Conservation (phyloP, 768 basidiomycete genomes). For the Hericium alpestre region DNA sequence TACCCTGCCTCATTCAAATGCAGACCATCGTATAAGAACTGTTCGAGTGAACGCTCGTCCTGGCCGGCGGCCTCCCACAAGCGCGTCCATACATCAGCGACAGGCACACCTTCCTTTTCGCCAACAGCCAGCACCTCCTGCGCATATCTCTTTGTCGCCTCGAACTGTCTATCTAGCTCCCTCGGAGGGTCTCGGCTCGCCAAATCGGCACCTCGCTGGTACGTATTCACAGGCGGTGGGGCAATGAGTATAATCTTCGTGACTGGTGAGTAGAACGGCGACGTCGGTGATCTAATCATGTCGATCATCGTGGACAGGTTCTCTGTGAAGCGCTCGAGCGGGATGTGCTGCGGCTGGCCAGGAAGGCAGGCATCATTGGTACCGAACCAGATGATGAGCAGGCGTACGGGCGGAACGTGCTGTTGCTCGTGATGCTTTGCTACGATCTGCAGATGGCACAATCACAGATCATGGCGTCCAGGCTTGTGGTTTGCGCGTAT, state of each 20-base stretch:
- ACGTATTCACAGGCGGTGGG: conserved; percentile 72
- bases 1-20: conserved; percentile 75
- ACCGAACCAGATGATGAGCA: conserved; percentile 86
- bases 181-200: conserved; percentile 38
- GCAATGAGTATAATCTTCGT: conserved; percentile 76
- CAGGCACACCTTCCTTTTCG: conserved; percentile 38
- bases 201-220: conserved; percentile 43
- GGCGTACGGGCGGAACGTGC: conserved; percentile 46
- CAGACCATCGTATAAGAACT: conserved; percentile 63
- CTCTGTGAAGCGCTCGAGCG: conserved; percentile 47
- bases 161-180: conserved; percentile 50
- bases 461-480: not conserved
- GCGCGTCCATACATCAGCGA: conserved; percentile 65
- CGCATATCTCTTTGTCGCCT: conserved; percentile 57
- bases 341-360: conserved; percentile 66
- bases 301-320: conserved; percentile 58
- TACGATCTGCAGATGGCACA: conserved; percentile 36
- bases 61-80: conserved; percentile 69
- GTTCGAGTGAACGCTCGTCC: conserved; percentile 39
- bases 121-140: conserved; percentile 58
- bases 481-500: not conserved
- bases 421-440: conserved; percentile 38
- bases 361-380: conserved; percentile 74
- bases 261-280: conserved; percentile 53
- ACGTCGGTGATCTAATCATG: conserved; percentile 50